A percentile compares a stretch with the other conserved stretches of the same genome.
These are phyloP conservation scores for Senna tora DNA, from an alignment of 306 rosid genomes.

Conservation along the genomic window DNA sequence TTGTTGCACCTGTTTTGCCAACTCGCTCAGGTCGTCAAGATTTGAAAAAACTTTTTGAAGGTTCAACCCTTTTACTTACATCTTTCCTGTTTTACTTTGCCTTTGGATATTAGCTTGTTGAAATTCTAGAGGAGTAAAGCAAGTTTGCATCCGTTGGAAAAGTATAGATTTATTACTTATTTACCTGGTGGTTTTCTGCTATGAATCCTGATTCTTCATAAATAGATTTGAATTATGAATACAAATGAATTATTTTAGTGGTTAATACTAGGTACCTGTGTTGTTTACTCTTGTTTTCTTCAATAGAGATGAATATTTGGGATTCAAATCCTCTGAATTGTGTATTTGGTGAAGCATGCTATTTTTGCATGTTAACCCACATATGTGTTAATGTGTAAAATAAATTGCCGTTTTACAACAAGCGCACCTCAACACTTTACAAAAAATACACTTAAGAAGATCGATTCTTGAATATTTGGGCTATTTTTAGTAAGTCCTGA, in stretches of 20 bases:
- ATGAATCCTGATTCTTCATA: background rate
- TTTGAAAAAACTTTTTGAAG: constrained; percentile 87
- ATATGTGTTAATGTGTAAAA: too few relatives aligned
- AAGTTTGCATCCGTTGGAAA: background rate
- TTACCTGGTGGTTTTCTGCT: background rate
- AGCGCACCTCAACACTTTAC: too few relatives aligned
- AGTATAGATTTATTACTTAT: background rate
- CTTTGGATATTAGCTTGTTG: background rate
- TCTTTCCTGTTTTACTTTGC: background rate
- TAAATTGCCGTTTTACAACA: too few relatives aligned
- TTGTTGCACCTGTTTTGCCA: constrained; percentile 87
- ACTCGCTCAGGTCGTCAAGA: constrained; percentile 82
- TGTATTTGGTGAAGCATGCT: too few relatives aligned
- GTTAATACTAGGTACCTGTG: background rate
- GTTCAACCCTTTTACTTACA: constrained; percentile 42
- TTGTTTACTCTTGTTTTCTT: background rate
- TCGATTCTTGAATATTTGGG: background rate
- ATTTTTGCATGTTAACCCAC: too few relatives aligned
- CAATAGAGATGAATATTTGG: background rate
- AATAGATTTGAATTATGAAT: background rate
- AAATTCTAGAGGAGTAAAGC: background rate
- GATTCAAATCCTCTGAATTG: too few relatives aligned
- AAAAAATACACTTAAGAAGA: too few relatives aligned
- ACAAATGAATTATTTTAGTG: background rate
- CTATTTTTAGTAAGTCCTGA: background rate